These are phyloP conservation scores for Lipomyces japonicus DNA, from an alignment of 805 yeast genomes.

Conservation along the genomic window DNA sequence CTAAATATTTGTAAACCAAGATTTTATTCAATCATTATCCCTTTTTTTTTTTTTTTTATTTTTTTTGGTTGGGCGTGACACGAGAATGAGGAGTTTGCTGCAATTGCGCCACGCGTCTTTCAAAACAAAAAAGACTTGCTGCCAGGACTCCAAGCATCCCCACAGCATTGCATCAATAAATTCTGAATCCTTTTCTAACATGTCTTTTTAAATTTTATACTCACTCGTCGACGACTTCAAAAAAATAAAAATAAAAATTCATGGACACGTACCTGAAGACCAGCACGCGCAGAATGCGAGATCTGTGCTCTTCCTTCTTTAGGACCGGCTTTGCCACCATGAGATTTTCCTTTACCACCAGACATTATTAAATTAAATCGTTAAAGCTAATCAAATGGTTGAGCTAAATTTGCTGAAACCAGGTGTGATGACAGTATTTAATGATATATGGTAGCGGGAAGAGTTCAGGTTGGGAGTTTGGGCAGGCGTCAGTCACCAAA, in stretches of 20 bases:
- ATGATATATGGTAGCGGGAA: not conserved
- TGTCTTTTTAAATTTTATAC: not conserved
- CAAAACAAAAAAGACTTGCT: not conserved
- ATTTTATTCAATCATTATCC: too few relatives aligned
- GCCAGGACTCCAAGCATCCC: not conserved
- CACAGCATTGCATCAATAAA: not conserved
- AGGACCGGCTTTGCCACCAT: conserved; percentile 83
- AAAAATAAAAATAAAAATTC: too few relatives aligned
- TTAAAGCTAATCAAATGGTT: not conserved
- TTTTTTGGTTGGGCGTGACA: too few relatives aligned
- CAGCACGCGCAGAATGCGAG: conserved; percentile 92
- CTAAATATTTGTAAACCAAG: too few relatives aligned
- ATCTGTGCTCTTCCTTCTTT: conserved; percentile 64
- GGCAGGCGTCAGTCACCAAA: not conserved
- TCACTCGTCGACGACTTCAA: conserved; percentile 6
- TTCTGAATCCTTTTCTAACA: not conserved
- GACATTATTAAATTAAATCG: conserved; percentile 52
- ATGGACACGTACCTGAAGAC: conserved; percentile 46
- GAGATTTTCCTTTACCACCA: conserved; percentile 72
- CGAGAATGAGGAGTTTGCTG: too few relatives aligned
- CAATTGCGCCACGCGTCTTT: too few relatives aligned
- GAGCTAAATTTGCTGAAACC: not conserved
- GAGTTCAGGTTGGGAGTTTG: not conserved
- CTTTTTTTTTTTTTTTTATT: too few relatives aligned
- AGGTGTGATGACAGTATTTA: not conserved